A percentile compares a stretch with the other conserved stretches of the same genome.
These are phyloP conservation scores for Tylopilus plumbeoviolaceoides DNA, from an alignment of 768 basidiomycete genomes.

Conservation along the genomic window DNA sequence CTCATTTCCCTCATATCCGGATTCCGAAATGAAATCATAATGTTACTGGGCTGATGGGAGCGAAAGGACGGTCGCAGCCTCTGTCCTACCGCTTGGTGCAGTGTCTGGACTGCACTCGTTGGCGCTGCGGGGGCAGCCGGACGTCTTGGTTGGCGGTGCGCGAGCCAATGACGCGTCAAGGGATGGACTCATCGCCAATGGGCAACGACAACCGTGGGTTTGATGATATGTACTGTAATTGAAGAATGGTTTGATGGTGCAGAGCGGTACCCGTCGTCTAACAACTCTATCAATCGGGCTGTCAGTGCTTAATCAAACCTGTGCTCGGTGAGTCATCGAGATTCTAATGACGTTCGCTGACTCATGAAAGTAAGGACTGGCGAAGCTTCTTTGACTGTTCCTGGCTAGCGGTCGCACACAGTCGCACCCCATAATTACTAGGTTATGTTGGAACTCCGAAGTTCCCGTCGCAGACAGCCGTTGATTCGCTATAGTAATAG, in stretches of 20 bases:
- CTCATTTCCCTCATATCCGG: slow-evolving; percentile 1
- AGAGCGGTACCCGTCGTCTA: not conserved
- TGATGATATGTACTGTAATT: not conserved
- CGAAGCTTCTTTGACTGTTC: slow-evolving; percentile 4
- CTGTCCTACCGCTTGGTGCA: not conserved
- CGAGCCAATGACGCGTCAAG: not conserved
- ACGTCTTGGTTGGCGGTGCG: not conserved
- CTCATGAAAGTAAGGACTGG: not conserved
- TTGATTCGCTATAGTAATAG: slow-evolving; percentile 7
- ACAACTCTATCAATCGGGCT: slow-evolving; percentile 8
- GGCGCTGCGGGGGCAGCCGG: not conserved
- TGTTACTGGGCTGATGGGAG: slow-evolving; percentile 1
- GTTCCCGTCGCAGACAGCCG: slow-evolving; percentile 8
- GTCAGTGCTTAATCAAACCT: slow-evolving; percentile 1
- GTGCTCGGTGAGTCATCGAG: slow-evolving; percentile 17
- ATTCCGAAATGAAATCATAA: slow-evolving; percentile 8
- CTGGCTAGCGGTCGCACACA: slow-evolving; percentile 2
- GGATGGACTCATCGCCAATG: not conserved
- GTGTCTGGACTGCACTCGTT: not conserved
- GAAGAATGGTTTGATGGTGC: not conserved
- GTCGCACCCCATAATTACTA: slow-evolving; percentile 16
- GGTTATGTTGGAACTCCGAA: slow-evolving; percentile 17
- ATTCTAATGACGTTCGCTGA: slow-evolving; percentile 12
- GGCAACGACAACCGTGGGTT: slow-evolving; percentile 12
- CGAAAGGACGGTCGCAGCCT: slow-evolving; percentile 2